Conservation (phyloP, 176 grass and related monocot genomes). For the Coix lacrymajobi region DNA sequence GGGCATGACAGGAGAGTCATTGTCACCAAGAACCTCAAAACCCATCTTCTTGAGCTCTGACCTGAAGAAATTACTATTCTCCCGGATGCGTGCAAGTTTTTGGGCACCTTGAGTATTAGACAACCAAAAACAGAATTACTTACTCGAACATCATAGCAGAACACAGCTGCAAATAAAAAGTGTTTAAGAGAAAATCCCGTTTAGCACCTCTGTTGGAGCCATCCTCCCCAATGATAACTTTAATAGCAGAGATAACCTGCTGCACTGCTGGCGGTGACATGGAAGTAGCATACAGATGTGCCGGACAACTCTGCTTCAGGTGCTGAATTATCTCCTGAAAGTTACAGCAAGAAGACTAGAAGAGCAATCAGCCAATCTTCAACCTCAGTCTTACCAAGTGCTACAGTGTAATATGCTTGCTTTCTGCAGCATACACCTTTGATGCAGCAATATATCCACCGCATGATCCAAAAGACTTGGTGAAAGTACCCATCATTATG, state of each 20-base stretch:
- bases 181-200: neutral
- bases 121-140: neutral
- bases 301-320: slow-evolving; percentile 66
- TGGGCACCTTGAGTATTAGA: slow-evolving; percentile 49
- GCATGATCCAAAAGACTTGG: slow-evolving; percentile 81
- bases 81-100: slow-evolving; percentile 72
- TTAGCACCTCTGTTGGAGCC: slow-evolving; percentile 61
- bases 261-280: slow-evolving; percentile 86
- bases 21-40: slow-evolving; percentile 86
- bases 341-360: neutral
- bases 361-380: neutral
- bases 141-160: neutral
- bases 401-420: neutral
- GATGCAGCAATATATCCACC: slow-evolving; percentile 91
- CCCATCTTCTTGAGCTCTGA: slow-evolving; percentile 92
- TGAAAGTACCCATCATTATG: slow-evolving; percentile 94
- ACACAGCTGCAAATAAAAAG: neutral
- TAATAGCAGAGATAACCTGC: slow-evolving; percentile 79
- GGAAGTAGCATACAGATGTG: slow-evolving; percentile 77
- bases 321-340: slow-evolving; percentile 82
- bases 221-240: slow-evolving; percentile 78
- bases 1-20: slow-evolving; percentile 87
- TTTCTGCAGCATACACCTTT: slow-evolving; percentile 29
- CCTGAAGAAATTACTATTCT: slow-evolving; percentile 91
- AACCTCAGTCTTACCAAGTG: neutral